Evolutionary conservation across 2,329 filamentous ascomycete genomes (phyloP), one percentile per base, ranked within the genome.

Genomic region (Achaetomium macrosporum): DNA sequence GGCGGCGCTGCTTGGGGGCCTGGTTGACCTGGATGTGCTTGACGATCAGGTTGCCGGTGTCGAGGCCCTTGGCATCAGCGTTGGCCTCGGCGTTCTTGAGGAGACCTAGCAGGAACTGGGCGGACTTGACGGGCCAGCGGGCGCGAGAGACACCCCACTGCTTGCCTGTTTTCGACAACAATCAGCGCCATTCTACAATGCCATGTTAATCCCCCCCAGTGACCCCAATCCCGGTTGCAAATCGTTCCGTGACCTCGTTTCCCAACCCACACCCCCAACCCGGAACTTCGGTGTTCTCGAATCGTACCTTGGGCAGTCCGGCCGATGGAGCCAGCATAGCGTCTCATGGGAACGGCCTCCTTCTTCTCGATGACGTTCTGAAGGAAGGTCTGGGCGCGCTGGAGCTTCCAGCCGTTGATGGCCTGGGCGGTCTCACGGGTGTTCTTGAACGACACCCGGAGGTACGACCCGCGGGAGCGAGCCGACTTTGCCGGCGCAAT

Each of bases 11-110:
- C 87, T 97, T 97, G 71, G 93, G 93, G 68, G 93, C 95, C 84
- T 99, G 93, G 89, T 99, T 99, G 84, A 99, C 93, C 83, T 99
- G 93, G 80, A 99, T 99, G 88, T 96, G 95, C 89, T 96, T 96
- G 80, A 99, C 88, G 73, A 97, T 79, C 72, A 99, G 82, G 83
- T 95, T 95, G 79, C 85, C 86, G 72, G 91, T 97, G 79, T 99
- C 90, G 71, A 96, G 89, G 70, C 91, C 90, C 84, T 96, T 96
- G 76, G 88, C 88, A 69, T 96, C 91, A 73, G 90, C 90, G 77
- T 96, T 96, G 79, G 90, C 85, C 82, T 95, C 90, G 65, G 90
- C 90, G 79, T 96, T 96, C 84, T 91, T 93, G 69, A 99, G 88
- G 69, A 99, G 90, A 72, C 87, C 88, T 76, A 96, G 85, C 62